Conservation (phyloP, 192 early-diverging fungal genomes). For the Linnemannia hyalina region DNA sequence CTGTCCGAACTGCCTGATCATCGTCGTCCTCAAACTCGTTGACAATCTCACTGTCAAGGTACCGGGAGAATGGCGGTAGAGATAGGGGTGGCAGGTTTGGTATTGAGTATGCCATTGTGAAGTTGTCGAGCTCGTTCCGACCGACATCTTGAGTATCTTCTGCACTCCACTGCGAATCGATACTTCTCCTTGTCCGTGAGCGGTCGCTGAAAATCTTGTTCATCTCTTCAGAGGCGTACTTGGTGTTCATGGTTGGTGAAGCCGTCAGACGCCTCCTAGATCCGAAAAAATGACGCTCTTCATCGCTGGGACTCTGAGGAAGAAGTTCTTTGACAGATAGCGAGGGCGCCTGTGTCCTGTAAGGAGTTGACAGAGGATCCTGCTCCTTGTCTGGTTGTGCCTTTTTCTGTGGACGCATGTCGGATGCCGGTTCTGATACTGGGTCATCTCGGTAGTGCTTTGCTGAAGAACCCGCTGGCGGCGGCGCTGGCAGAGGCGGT, state of each 20-base stretch:
- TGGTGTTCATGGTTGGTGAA: conserved; percentile 29
- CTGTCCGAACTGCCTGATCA: conserved; percentile 9
- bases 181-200: conserved; percentile 11
- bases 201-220: conserved; percentile 43
- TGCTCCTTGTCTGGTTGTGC: not conserved
- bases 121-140: conserved; percentile 15
- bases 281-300: conserved; percentile 10
- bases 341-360: not conserved
- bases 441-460: not conserved
- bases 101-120: conserved; percentile 23
- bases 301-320: conserved; percentile 7
- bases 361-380: not conserved
- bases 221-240: conserved; percentile 35
- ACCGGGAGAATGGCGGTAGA: conserved; percentile 6
- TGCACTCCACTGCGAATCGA: conserved; percentile 29
- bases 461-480: not conserved
- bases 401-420: not conserved
- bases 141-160: conserved; percentile 18
- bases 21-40: conserved; percentile 28
- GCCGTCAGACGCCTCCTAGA: conserved; percentile 7
- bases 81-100: not conserved
- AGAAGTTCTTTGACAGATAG: conserved; percentile 1
- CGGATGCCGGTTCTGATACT: not conserved
- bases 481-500: not conserved
- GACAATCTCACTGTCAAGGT: conserved; percentile 13